Evolutionary conservation across 2,329 filamentous ascomycete species (phyloP), one percentile per base, ranked within the genome.

Genomic region (Fusarium globosum): DNA sequence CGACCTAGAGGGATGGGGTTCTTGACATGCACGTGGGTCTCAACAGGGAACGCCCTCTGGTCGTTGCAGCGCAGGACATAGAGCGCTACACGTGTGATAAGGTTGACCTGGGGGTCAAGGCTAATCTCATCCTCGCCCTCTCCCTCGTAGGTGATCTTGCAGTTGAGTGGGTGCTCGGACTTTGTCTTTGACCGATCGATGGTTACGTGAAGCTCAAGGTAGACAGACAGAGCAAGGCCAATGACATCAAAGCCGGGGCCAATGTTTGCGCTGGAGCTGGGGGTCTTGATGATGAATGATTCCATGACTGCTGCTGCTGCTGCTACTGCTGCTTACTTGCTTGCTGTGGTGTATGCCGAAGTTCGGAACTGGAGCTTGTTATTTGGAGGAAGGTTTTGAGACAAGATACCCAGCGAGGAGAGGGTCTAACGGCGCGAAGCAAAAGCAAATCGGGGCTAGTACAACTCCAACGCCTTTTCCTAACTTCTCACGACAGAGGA

Each of bases 161-260:
- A 98, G 86, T 98, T 96, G 79, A 95, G 88, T 36, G 92, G 90
- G 66, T 89, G 85, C 33, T 87, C 83, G 13, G 90, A 91, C 48
- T 84, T 79, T 57, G 75, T 62, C 79, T 85, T 85, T 77, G 86
- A 83, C 67, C 90, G 86, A 82, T 93, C 89, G 79, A 97, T 88
- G 72, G 91, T 94, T 81, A 98, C 93, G 73, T 91, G 89, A 64
- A 98, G 87, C 85, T 98, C 95, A 74, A 99, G 93, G 85, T 96
- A 97, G 82, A 98, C 91, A 75, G 95, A 97, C 76, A 99, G 88
- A 14, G 96, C 96, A 71, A 99, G 92, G 76, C 96, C 94, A 82
- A 98, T 97, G 78, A 98, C 96, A 86, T 99, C 96, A 87, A 98
- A 99, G 67, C 96, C 96, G 55, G 96, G 96, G 76, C 94, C 96